Evolutionary conservation across 2,329 filamentous ascomycete genomes (phyloP).

Genomic region (Fusarium pilosicola): DNA sequence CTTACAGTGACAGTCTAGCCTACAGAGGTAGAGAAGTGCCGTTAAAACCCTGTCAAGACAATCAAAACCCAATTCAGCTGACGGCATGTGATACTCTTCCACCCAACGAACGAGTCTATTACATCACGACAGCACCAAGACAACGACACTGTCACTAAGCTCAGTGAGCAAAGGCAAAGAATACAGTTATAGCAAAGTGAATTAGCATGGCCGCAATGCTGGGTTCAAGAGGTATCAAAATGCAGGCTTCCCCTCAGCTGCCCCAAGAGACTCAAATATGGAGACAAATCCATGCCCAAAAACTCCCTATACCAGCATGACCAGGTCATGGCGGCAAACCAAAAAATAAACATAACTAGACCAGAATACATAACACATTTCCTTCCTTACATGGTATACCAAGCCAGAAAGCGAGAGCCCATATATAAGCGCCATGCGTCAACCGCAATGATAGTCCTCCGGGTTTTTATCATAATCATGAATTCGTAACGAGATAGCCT

Average conservation of each 20-base stretch:
- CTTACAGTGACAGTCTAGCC: background rate
- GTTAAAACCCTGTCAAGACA: background rate
- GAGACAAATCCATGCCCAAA: constrained; percentile 9
- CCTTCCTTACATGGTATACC: constrained; percentile 10
- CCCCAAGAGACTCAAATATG: constrained; percentile 2
- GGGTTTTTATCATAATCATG: constrained; percentile 32
- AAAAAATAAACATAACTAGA: constrained; percentile 10
- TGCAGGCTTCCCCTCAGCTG: constrained; percentile 26
- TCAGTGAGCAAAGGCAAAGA: background rate
- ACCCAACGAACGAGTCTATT: background rate
- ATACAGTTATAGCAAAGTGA: background rate
- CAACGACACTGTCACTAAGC: background rate
- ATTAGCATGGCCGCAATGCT: constrained; percentile 20
- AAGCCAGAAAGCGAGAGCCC: constrained; percentile 10
- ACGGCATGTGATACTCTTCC: background rate
- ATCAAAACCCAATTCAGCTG: constrained; percentile 2
- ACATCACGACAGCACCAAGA: constrained; percentile 5
- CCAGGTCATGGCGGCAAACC: background rate
- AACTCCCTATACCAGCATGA: constrained; percentile 22
- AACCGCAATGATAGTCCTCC: constrained; percentile 21
- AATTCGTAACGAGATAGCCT: constrained; percentile 18
- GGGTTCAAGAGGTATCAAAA: constrained; percentile 23
- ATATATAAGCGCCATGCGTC: constrained; percentile 32
- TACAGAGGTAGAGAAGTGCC: background rate
- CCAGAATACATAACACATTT: constrained; percentile 3